These are phyloP conservation scores for Diplodia intermedia DNA, from an alignment of 2,329 filamentous ascomycete species.

Conservation along the genomic window DNA sequence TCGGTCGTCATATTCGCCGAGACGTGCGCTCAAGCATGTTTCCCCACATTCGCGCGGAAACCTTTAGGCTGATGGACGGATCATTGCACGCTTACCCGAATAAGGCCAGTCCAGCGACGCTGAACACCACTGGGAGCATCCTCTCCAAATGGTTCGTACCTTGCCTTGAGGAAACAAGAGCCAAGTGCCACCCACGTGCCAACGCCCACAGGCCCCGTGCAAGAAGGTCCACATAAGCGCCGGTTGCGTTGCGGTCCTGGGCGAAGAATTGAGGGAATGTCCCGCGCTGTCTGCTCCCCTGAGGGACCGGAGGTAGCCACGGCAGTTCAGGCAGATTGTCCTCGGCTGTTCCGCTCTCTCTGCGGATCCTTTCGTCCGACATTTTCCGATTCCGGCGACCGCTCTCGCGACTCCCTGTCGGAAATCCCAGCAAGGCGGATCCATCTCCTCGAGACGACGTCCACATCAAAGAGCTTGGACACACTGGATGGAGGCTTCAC, in stretches of 20 bases:
- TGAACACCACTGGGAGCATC: not conserved
- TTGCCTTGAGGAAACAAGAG: not conserved
- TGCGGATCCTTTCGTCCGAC: conserved; percentile 25
- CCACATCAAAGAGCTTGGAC: conserved; percentile 25
- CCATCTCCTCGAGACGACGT: conserved; percentile 1
- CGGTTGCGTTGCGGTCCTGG: not conserved
- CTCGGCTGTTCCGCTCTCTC: conserved; percentile 10
- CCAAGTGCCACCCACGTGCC: not conserved
- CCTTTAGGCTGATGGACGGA: conserved; percentile 22
- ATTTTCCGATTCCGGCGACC: conserved; percentile 11
- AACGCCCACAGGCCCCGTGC: not conserved
- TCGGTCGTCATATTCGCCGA: not conserved
- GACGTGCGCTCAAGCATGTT: not conserved
- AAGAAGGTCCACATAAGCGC: not conserved
- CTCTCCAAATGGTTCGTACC: not conserved
- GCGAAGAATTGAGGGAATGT: not conserved
- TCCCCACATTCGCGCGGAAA: not conserved
- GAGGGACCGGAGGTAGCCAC: not conserved
- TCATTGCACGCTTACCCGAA: conserved; percentile 3
- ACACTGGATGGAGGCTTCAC: not conserved
- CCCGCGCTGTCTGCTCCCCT: conserved; percentile 4
- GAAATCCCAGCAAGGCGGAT: conserved; percentile 12
- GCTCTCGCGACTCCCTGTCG: conserved; percentile 12
- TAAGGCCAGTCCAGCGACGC: not conserved
- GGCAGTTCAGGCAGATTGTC: conserved; percentile 17